These are phyloP conservation scores for Zygnema circumcarinatum DNA, from an alignment of 139 green algal genomes.

Conservation along the genomic window DNA sequence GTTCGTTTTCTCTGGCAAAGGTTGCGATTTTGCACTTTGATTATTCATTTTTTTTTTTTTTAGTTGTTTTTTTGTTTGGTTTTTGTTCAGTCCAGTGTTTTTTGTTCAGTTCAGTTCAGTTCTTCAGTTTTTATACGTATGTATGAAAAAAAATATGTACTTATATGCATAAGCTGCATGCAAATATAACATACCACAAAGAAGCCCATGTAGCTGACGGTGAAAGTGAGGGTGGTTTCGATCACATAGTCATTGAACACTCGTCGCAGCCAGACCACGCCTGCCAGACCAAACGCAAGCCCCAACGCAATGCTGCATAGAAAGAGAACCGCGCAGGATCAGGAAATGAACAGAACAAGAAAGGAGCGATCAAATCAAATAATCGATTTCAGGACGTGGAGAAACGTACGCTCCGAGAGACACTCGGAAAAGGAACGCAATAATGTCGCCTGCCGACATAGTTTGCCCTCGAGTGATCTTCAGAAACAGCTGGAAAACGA, in stretches of 20 bases:
- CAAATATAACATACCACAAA: conserved; percentile 55
- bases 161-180: too few relatives aligned
- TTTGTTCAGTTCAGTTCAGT: too few relatives aligned
- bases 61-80: background rate
- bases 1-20: background rate
- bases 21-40: background rate
- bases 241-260: conserved; percentile 53
- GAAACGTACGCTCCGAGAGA: conserved; percentile 24
- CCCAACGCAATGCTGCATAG: conserved; percentile 46
- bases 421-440: conserved; percentile 45
- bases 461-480: conserved; percentile 22
- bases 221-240: conserved; percentile 58
- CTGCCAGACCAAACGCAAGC: conserved; percentile 36
- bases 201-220: conserved; percentile 46
- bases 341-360: background rate
- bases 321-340: background rate
- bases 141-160: too few relatives aligned
- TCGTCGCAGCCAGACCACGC: conserved; percentile 30
- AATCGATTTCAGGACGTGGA: background rate
- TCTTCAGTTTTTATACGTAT: too few relatives aligned
- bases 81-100: too few relatives aligned
- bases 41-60: background rate
- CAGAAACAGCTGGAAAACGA: conserved; percentile 53
- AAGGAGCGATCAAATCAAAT: background rate
- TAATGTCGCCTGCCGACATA: conserved; percentile 29